Evolutionary conservation across 345 rosid genomes (phyloP).

Genomic region (Salix suchowensis): DNA sequence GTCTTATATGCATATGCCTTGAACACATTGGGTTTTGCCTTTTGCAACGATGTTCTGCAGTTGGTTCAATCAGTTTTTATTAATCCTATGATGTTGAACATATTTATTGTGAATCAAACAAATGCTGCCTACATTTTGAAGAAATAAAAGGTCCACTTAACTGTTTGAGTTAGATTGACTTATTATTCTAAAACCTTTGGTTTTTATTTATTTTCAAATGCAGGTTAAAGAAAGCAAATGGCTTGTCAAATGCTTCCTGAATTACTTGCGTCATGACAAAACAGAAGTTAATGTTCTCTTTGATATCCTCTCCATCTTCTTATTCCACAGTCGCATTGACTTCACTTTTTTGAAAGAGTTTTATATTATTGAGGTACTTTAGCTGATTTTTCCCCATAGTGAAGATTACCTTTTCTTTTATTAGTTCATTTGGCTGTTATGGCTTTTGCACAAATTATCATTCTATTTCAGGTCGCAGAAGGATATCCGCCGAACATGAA

Average conservation of each 20-base stretch:
- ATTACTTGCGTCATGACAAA: slow-evolving; percentile 80
- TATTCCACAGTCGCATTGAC: slow-evolving; percentile 90
- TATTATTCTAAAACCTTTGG: not conserved
- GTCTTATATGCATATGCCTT: not conserved
- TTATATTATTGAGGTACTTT: slow-evolving; percentile 84
- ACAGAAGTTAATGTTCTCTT: slow-evolving; percentile 83
- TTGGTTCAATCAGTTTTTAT: not conserved
- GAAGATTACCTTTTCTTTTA: not conserved
- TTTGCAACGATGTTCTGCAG: not conserved
- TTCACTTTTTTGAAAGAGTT: slow-evolving; percentile 97
- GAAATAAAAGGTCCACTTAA: not conserved
- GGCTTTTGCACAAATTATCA: not conserved
- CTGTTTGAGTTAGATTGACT: not conserved
- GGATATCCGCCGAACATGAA: slow-evolving; percentile 82
- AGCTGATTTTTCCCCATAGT: not conserved
- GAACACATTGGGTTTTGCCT: not conserved
- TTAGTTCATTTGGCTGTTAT: not conserved
- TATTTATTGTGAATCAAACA: not conserved
- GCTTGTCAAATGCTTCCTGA: slow-evolving; percentile 95
- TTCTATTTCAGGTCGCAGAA: slow-evolving; percentile 74
- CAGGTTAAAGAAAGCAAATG: slow-evolving; percentile 99
- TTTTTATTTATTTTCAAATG: slow-evolving; percentile 15
- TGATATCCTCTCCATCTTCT: slow-evolving; percentile 86
- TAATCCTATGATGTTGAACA: not conserved
- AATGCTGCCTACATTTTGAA: not conserved